A percentile compares a stretch with the other conserved stretches of the same genome.
Evolutionary conservation across 1,139 yeast species (phyloP).

Genomic region (Kurtzmaniella quercitrusa): DNA sequence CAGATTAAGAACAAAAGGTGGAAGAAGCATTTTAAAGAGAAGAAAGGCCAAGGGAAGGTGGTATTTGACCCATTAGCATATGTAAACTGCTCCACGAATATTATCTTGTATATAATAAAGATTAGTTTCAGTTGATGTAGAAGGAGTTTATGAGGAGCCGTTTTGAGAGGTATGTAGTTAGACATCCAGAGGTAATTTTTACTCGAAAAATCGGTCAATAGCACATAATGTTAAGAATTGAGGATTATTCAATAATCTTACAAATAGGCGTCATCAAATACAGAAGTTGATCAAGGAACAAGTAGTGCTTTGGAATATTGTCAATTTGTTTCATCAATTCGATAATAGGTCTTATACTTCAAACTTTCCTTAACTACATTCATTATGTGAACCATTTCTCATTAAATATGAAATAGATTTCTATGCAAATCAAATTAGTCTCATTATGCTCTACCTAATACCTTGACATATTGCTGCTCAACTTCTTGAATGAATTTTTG

Average conservation of each 20-base stretch:
- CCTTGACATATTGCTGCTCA: conserved; percentile 47
- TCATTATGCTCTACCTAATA: conserved; percentile 36
- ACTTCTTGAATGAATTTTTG: conserved; percentile 69
- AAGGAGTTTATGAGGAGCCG: background rate
- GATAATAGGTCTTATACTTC: no score
- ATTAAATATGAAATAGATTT: background rate
- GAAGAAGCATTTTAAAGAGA: conserved; percentile 73
- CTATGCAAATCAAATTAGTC: background rate
- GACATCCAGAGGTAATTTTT: no score
- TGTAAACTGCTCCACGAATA: background rate
- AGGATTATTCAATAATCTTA: no score
- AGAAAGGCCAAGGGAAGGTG: conserved; percentile 91
- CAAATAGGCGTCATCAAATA: no score
- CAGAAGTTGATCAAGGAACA: no score
- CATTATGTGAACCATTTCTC: background rate
- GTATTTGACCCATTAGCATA: conserved; percentile 71
- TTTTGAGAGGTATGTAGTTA: background rate
- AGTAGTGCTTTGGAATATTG: no score
- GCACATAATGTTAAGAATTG: no score
- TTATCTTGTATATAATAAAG: background rate
- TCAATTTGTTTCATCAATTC: no score
- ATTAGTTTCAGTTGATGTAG: no score
- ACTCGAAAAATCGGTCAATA: no score
- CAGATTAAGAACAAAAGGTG: conserved; percentile 73
- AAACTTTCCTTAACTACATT: no score